Conservation (phyloP, 23 red algal genomes). For the Gracilariopsis chorda region DNA sequence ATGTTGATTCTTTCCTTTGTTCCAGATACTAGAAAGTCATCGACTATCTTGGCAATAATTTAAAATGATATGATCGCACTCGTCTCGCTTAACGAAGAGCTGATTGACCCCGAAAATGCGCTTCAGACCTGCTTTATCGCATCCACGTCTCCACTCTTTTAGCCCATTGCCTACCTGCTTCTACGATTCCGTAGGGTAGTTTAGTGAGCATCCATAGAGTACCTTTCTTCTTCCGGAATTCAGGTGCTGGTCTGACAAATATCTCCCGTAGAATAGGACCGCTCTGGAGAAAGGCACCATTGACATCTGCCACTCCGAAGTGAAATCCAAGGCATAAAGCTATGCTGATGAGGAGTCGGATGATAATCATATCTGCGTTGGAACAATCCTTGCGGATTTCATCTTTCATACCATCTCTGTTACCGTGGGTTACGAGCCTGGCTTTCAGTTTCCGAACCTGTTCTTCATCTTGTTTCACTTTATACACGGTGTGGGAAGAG, state of each 20-base stretch:
- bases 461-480: constrained; percentile 38
- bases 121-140: not conserved
- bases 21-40: constrained; percentile 21
- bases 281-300: constrained; percentile 4
- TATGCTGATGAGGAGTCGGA: constrained; percentile 10
- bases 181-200: constrained; percentile 25
- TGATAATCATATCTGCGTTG: not conserved
- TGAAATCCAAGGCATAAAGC: not conserved
- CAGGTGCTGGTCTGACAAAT: constrained; percentile 1
- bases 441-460: not conserved
- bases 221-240: not conserved
- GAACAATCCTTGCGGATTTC: constrained; percentile 29
- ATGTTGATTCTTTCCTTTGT: not conserved
- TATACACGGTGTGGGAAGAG: constrained; percentile 24
- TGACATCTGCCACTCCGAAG: not conserved
- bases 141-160: not conserved
- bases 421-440: not conserved
- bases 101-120: not conserved
- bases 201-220: constrained; percentile 26
- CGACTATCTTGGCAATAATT: not conserved
- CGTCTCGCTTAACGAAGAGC: not conserved
- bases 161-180: constrained; percentile 22
- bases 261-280: constrained; percentile 16
- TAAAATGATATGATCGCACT: not conserved
- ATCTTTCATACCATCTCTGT: constrained; percentile 8